A percentile compares a stretch with the other conserved stretches of the same genome.
Conservation (phyloP, 345 rosid genomes). For the Eucalyptus melliodora region DNA sequence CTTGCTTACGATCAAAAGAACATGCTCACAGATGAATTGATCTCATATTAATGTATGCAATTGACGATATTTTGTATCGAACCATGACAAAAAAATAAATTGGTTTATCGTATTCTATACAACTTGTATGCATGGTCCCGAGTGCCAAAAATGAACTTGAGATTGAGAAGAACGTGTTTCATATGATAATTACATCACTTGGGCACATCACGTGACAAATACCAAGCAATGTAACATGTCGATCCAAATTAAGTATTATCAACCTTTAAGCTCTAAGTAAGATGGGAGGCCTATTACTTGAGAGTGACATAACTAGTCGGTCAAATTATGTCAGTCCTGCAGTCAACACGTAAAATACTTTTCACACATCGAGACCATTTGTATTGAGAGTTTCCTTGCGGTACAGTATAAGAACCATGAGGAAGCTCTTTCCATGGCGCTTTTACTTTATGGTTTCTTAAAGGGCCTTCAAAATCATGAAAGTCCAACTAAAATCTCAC, state of each 20-base stretch:
- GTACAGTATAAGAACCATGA: neutral
- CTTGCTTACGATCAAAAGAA: neutral
- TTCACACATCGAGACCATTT: neutral
- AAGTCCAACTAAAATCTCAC: neutral
- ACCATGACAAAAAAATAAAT: neutral
- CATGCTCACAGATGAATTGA: neutral
- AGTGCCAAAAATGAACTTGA: neutral
- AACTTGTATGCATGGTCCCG: neutral
- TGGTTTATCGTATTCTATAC: neutral
- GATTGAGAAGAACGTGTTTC: neutral
- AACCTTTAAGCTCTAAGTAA: neutral
- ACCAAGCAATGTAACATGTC: neutral
- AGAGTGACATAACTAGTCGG: neutral
- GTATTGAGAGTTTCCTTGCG: neutral
- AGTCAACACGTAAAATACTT: neutral
- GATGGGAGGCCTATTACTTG: neutral
- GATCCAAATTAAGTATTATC: neutral
- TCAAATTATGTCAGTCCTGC: neutral
- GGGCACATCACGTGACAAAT: neutral
- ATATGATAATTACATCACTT: neutral
- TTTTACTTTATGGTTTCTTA: neutral
- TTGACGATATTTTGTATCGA: neutral
- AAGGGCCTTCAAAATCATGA: conserved; percentile 1
- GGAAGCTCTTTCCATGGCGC: neutral
- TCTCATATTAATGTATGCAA: neutral